phyloP scores from a whole-genome alignment of 305 asterid species.

The Fraxinus nigra region DNA sequence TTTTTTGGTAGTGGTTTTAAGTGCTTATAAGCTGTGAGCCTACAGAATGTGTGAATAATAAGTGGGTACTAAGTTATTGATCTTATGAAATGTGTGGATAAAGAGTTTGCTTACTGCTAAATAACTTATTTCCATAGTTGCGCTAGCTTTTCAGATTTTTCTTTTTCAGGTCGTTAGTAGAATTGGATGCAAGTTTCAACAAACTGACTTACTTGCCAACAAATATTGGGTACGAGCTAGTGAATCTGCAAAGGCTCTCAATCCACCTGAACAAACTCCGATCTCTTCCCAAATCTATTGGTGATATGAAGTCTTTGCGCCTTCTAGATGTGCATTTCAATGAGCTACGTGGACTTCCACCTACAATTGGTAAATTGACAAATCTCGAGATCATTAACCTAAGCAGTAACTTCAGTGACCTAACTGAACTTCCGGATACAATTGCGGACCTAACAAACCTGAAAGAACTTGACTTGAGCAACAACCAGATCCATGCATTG shows the following conservation, averaged over 20 bases:
- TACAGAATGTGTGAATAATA: not conserved
- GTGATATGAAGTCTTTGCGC: conserved; percentile 75
- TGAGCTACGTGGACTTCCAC: conserved; percentile 75
- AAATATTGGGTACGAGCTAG: conserved; percentile 73
- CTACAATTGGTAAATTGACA: conserved; percentile 63
- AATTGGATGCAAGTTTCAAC: conserved; percentile 78
- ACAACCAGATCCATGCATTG: conserved; percentile 83
- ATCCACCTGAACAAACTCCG: conserved; percentile 77
- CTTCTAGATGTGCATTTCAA: conserved; percentile 73
- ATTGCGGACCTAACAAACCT: conserved; percentile 68
- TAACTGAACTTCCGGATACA: conserved; percentile 74
- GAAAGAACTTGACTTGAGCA: conserved; percentile 86
- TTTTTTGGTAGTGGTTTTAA: not conserved
- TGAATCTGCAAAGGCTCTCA: conserved; percentile 55
- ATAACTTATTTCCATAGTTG: conserved; percentile 6
- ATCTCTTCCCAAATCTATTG: conserved; percentile 76
- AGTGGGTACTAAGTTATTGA: not conserved
- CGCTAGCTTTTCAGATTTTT: conserved; percentile 3
- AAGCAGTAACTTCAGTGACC: conserved; percentile 83
- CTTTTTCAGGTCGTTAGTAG: conserved; percentile 66
- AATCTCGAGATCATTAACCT: conserved; percentile 75
- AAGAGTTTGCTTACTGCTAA: not conserved
- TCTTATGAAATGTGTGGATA: not conserved
- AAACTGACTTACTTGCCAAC: conserved; percentile 85
- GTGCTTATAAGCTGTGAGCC: not conserved